These are phyloP conservation scores for Fusarium irregulare DNA, from an alignment of 2,329 filamentous ascomycete species.

Conservation along the genomic window DNA sequence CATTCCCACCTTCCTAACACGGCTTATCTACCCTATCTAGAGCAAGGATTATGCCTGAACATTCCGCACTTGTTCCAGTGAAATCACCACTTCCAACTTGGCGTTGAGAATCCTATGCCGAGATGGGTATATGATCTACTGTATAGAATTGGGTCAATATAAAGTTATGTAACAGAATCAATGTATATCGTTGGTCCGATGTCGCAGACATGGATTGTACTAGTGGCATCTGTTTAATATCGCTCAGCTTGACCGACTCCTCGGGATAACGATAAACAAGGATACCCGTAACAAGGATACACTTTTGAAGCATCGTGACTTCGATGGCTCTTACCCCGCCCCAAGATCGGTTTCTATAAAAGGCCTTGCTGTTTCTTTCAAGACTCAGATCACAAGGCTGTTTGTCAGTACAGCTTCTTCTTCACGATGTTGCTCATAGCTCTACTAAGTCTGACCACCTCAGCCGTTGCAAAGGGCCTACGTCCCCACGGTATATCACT, in stretches of 20 bases:
- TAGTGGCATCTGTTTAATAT: background rate
- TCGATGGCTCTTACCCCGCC: background rate
- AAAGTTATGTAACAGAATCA: background rate
- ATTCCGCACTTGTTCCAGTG: background rate
- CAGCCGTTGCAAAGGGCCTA: background rate
- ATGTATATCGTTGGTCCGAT: background rate
- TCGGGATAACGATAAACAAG: background rate
- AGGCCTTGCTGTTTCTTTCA: no score
- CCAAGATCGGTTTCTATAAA: no score
- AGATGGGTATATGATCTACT: background rate
- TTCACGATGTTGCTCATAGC: background rate
- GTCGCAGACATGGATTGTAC: background rate
- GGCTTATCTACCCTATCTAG: background rate
- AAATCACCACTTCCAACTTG: background rate
- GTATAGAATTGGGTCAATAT: rapidly evolving
- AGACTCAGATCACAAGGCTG: background rate
- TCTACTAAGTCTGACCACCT: rapidly evolving
- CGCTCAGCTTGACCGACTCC: background rate
- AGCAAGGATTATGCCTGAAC: background rate
- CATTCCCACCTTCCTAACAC: background rate
- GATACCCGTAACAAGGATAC: no score
- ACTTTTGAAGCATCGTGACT: background rate
- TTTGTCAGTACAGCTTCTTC: background rate
- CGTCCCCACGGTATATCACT: background rate
- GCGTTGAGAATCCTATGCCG: background rate